Conservation (phyloP, 2,329 filamentous ascomycete genomes). For the Fusarium verrucosum region DNA sequence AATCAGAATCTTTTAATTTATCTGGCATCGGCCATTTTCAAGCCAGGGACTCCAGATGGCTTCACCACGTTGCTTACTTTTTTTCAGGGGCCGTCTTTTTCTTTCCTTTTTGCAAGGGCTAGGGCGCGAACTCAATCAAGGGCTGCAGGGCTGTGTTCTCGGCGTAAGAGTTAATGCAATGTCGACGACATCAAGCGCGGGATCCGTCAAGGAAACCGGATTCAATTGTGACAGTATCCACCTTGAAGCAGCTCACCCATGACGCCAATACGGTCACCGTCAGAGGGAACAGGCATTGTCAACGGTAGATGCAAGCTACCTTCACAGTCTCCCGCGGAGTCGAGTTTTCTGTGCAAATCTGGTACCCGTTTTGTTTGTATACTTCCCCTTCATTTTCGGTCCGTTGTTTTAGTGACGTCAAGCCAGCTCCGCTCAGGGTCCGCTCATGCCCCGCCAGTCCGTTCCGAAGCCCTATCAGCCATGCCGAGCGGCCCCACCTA, state of each 20-base stretch:
- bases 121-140: conserved; percentile 6
- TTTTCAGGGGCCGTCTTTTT: conserved; percentile 4
- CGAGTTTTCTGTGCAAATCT: conserved; percentile 17
- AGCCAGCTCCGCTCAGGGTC: conserved; percentile 26
- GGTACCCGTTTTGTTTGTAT: conserved; percentile 9
- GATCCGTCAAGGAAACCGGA: conserved; percentile 25
- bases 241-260: conserved; percentile 27
- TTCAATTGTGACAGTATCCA: conserved; percentile 22
- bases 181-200: conserved; percentile 29
- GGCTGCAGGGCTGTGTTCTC: background rate
- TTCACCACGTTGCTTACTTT: background rate
- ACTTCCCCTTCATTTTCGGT: conserved; percentile 30
- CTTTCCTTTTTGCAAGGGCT: background rate
- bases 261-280: conserved; percentile 39
- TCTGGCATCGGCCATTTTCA: conserved; percentile 25
- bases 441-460: conserved; percentile 25
- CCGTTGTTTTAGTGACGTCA: conserved; percentile 47
- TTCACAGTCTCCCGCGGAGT: conserved; percentile 15
- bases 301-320: conserved; percentile 27
- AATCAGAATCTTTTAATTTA: conserved; percentile 33
- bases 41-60: conserved; percentile 2
- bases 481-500: conserved; percentile 40
- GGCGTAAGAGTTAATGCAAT: conserved; percentile 26
- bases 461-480: conserved; percentile 45
- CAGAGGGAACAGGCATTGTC: conserved; percentile 24